Conservation (phyloP, 148 eudicot species). For the Spergularia bocconei region DNA sequence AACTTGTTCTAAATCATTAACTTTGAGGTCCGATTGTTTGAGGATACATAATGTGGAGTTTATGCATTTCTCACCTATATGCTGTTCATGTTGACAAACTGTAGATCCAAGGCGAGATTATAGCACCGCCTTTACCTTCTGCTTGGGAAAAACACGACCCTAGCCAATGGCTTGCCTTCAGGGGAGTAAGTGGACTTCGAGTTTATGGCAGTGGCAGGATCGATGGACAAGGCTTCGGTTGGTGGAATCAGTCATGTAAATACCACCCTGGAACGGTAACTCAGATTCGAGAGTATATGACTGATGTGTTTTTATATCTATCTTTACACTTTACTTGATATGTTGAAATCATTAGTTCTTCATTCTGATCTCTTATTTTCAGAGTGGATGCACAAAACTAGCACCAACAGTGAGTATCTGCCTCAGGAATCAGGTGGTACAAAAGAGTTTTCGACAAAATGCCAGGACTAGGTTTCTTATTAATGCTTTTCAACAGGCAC, state of each 20-base stretch:
- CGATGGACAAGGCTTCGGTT: conserved; percentile 52
- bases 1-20: conserved; percentile 26
- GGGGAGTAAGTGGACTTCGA: conserved; percentile 34
- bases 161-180: conserved; percentile 52
- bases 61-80: not conserved
- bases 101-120: conserved; percentile 48
- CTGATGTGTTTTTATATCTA: not conserved
- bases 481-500: conserved; percentile 37
- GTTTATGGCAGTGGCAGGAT: conserved; percentile 47
- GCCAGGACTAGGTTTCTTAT: not conserved
- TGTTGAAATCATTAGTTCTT: not conserved
- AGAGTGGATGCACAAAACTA: conserved; percentile 52
- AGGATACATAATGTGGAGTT: not conserved
- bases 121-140: conserved; percentile 47
- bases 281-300: not conserved
- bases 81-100: not conserved
- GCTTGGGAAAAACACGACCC: conserved; percentile 48
- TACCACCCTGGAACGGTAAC: conserved; percentile 56
- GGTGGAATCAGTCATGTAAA: conserved; percentile 81
- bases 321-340: not conserved
- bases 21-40: conserved; percentile 34
- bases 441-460: not conserved
- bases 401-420: conserved; percentile 67
- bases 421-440: conserved; percentile 18
- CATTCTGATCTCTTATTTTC: conserved; percentile 15